phyloP scores from a whole-genome alignment of 1,284 basidiomycete genomes.

The Ceratobasidium sp. region DNA sequence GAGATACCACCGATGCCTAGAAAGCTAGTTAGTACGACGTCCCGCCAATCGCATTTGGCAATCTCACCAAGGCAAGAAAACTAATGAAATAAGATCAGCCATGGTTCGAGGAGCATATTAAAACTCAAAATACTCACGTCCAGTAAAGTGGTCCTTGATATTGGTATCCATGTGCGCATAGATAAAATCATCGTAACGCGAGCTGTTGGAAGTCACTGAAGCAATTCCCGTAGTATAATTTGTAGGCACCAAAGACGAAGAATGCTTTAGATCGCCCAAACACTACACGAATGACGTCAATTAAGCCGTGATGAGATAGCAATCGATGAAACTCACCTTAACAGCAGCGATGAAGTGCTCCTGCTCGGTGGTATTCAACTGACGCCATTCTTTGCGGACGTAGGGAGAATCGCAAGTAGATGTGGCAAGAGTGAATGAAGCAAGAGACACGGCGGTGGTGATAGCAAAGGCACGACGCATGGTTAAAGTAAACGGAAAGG shows the following conservation, averaged over 20 bases:
- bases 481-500: neutral
- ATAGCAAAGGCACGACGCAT: constrained; percentile 10
- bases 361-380: constrained; percentile 4
- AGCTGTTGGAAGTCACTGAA: constrained; percentile 10
- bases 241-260: constrained; percentile 22
- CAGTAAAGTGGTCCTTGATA: constrained; percentile 38
- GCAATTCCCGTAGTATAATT: constrained; percentile 16
- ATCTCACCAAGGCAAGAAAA: constrained; percentile 23
- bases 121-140: constrained; percentile 6
- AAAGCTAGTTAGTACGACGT: constrained; percentile 18
- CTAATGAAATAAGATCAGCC: neutral
- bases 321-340: constrained; percentile 26
- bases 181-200: constrained; percentile 43
- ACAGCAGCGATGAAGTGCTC: constrained; percentile 32
- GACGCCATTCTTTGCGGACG: constrained; percentile 40
- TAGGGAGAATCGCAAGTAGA: constrained; percentile 4
- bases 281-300: constrained; percentile 13
- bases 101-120: neutral
- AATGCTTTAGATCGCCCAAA: constrained; percentile 29
- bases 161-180: constrained; percentile 44
- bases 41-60: no score
- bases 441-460: neutral
- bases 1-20: constrained; percentile 39
- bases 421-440: neutral
- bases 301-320: neutral